Conservation (phyloP, 2,329 filamentous ascomycete genomes). For the Pyricularia pennisetigena region DNA sequence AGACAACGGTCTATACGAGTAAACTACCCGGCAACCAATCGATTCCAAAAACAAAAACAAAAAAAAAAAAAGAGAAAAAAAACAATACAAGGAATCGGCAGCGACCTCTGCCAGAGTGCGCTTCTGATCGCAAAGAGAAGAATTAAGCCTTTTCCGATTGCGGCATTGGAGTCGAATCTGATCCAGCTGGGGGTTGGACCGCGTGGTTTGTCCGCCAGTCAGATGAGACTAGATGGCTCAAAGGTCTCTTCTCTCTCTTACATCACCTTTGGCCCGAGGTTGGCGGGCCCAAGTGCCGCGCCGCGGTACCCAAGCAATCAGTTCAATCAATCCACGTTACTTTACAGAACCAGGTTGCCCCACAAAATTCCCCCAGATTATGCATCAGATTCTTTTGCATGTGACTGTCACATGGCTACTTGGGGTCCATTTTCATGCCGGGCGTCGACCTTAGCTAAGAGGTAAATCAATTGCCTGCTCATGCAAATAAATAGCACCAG, state of each 20-base stretch:
- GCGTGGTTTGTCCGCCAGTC: not conserved
- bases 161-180: not conserved
- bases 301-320: not conserved
- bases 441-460: not conserved
- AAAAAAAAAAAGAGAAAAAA: not conserved
- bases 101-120: not conserved
- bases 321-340: not conserved
- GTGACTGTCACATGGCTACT: not conserved
- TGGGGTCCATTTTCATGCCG: not conserved
- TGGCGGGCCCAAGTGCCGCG: not conserved
- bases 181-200: not conserved
- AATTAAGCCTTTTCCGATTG: not conserved
- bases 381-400: not conserved
- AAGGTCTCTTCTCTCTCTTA: not conserved
- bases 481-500: no score
- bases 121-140: not conserved
- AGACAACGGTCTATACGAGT: not conserved
- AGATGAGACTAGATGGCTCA: not conserved
- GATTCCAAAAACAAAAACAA: not conserved
- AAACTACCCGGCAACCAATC: not conserved
- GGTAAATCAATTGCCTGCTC: not conserved
- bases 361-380: not conserved
- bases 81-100: no score
- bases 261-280: not conserved
- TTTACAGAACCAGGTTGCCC: not conserved